Evolutionary conservation across 1,284 basidiomycete species (phyloP).

Genomic region (Boletus sp.): DNA sequence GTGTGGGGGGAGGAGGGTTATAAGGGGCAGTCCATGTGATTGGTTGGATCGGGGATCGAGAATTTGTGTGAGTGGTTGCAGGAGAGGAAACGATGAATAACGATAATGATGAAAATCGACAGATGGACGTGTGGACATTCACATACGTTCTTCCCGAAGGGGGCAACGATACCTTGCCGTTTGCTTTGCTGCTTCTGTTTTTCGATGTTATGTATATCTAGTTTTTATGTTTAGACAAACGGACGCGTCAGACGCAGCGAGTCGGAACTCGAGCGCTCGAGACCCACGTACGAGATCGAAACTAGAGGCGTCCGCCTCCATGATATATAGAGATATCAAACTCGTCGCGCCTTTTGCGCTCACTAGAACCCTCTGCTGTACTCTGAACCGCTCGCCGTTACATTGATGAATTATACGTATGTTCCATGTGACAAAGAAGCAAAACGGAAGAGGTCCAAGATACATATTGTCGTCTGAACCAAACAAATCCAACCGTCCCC

Average conservation of each 20-base stretch:
- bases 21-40: neutral
- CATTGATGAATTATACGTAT: neutral
- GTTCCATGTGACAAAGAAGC: neutral
- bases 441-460: neutral
- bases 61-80: neutral
- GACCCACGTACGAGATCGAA: neutral
- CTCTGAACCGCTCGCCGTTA: neutral
- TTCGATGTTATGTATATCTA: neutral
- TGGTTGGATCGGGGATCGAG: neutral
- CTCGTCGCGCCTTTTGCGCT: neutral
- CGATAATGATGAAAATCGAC: neutral
- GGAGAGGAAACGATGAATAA: neutral
- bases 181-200: neutral
- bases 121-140: too few relatives aligned
- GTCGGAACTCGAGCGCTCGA: neutral
- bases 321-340: neutral
- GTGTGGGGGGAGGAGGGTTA: neutral
- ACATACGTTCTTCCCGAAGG: neutral
- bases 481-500: too few relatives aligned
- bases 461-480: neutral
- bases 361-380: neutral
- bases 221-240: neutral
- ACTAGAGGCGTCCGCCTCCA: too few relatives aligned
- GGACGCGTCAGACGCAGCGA: neutral
- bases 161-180: neutral